Evolutionary conservation across 2,329 filamentous ascomycete genomes (phyloP).

Genomic region (Ceratocystis variospora): DNA sequence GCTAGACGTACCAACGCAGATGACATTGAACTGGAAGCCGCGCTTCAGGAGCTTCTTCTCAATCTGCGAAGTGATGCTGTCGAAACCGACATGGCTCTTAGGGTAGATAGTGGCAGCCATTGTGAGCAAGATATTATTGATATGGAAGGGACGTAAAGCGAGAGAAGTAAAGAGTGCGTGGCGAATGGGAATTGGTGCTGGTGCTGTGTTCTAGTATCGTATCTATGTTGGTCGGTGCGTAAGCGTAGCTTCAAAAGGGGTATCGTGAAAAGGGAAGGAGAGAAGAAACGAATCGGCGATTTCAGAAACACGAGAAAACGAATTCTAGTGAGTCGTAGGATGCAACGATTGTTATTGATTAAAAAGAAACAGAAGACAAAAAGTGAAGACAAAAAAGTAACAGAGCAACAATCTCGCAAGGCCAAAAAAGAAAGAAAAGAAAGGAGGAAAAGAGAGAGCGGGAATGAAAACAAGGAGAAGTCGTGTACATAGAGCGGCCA

Average conservation of each 20-base stretch:
- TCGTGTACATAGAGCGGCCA: background rate
- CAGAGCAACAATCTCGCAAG: conserved; percentile 6
- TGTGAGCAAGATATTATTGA: conserved; percentile 27
- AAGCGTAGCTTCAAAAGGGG: conserved; percentile 18
- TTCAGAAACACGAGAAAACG: conserved; percentile 10
- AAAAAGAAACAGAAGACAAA: conserved; percentile 4
- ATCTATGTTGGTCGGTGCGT: conserved; percentile 14
- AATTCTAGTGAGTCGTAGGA: background rate
- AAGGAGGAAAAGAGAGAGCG: conserved; percentile 11
- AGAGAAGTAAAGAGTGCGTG: background rate
- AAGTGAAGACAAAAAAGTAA: conserved; percentile 9
- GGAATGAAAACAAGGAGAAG: conserved; percentile 9
- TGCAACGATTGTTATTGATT: conserved; percentile 16
- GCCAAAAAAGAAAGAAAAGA: background rate
- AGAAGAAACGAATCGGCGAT: conserved; percentile 12
- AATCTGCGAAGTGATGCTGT: conserved; percentile 98
- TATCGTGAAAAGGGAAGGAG: conserved; percentile 18
- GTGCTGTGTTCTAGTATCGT: conserved; percentile 24
- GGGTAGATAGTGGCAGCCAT: conserved; percentile 61
- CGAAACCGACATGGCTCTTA: conserved; percentile 98
- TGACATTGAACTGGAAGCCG: conserved; percentile 99
- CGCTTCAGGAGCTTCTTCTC: conserved; percentile 99
- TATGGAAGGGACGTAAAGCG: conserved; percentile 22
- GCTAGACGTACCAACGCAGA: conserved; percentile 77
- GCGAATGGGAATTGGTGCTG: background rate